These are phyloP conservation scores for Rhizopogon vesiculosus DNA, from an alignment of 768 basidiomycete species.

Conservation along the genomic window DNA sequence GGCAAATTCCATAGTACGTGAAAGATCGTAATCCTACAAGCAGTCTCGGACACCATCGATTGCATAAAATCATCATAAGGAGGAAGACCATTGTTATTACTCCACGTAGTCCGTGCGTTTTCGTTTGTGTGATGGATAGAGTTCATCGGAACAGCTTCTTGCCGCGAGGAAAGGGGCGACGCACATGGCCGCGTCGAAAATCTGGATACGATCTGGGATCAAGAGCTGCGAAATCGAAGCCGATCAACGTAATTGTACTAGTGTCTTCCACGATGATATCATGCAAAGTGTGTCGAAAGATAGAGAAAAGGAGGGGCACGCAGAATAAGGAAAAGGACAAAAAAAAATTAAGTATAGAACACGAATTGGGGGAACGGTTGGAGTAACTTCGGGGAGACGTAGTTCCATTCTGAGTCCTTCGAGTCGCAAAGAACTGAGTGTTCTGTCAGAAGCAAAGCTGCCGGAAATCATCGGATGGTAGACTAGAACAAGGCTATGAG, in stretches of 20 bases:
- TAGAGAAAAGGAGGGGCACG: background rate
- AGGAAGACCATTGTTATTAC: background rate
- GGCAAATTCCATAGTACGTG: background rate
- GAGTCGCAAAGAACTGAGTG: background rate
- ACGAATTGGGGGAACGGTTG: background rate
- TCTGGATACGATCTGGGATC: background rate
- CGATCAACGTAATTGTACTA: background rate
- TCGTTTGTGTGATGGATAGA: background rate
- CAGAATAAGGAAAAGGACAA: slow-evolving; percentile 1
- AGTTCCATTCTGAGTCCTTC: background rate
- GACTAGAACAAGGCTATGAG: background rate
- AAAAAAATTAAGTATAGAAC: background rate
- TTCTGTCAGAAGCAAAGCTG: background rate
- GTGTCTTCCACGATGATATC: background rate
- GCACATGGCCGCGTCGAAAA: background rate
- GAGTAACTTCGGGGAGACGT: background rate
- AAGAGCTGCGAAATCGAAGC: background rate
- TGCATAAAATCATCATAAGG: background rate
- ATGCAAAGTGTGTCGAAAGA: background rate
- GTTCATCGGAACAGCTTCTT: background rate
- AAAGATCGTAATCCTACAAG: background rate
- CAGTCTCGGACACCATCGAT: background rate
- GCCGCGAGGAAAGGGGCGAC: background rate
- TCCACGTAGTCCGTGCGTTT: background rate
- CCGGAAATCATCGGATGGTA: background rate